phyloP scores from a whole-genome alignment of 2,329 filamentous ascomycete species.

The Gnomoniopsis sp. region DNA sequence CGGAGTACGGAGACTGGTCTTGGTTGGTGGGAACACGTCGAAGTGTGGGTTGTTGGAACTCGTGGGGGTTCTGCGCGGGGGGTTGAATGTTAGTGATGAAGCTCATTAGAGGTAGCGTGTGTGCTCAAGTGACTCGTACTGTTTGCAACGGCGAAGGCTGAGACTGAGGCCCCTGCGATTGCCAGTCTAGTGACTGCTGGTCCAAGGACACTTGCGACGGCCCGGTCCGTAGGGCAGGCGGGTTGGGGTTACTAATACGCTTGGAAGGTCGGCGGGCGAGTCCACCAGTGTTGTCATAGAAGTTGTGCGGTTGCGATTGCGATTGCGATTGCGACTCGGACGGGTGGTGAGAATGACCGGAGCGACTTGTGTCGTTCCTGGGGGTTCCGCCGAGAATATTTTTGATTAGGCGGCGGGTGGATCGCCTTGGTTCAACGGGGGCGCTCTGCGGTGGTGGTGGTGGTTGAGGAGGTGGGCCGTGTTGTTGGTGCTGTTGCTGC shows the following conservation, averaged over 20 bases:
- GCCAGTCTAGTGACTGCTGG: slow-evolving; percentile 32
- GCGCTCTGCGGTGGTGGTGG: slow-evolving; percentile 26
- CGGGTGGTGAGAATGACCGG: slow-evolving; percentile 23
- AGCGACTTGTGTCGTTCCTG: slow-evolving; percentile 22
- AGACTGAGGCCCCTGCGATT: slow-evolving; percentile 25
- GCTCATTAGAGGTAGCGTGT: too few species aligned
- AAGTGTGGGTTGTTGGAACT: slow-evolving; percentile 39
- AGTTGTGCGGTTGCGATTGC: slow-evolving; percentile 26
- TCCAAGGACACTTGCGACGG: slow-evolving; percentile 36
- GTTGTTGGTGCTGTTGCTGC: slow-evolving; percentile 23
- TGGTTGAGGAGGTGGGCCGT: slow-evolving; percentile 21
- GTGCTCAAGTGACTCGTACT: slow-evolving; percentile 34
- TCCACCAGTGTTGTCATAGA: slow-evolving; percentile 47
- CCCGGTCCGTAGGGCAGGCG: slow-evolving; percentile 40
- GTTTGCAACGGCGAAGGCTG: slow-evolving; percentile 45
- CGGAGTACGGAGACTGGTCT: slow-evolving; percentile 41
- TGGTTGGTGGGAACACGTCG: slow-evolving; percentile 41
- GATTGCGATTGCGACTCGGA: slow-evolving; percentile 21
- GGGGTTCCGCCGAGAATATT: slow-evolving; percentile 46
- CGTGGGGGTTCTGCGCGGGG: slow-evolving; percentile 36
- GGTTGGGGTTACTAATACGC: slow-evolving; percentile 47
- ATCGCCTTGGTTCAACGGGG: slow-evolving; percentile 41
- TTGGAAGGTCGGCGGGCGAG: slow-evolving; percentile 55
- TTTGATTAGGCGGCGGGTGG: slow-evolving; percentile 52
- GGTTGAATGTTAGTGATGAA: background rate